Conservation (phyloP, 2,329 filamentous ascomycete genomes). For the Fusarium agapanthi region DNA sequence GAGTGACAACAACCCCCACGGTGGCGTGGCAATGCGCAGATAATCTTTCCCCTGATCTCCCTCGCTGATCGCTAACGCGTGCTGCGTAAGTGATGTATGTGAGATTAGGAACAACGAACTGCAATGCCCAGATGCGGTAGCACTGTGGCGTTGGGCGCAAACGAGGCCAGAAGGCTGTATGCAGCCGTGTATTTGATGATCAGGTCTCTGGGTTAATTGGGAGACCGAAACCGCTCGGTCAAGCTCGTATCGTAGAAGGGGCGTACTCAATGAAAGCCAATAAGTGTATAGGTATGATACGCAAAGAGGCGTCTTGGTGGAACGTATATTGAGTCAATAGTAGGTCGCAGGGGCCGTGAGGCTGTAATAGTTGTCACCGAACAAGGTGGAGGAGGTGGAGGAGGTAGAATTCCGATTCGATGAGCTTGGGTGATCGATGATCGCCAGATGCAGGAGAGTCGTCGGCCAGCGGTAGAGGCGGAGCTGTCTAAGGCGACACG, state of each 20-base stretch:
- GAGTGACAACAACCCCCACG: slow-evolving; percentile 31
- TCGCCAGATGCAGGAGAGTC: slow-evolving; percentile 17
- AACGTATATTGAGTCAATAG: slow-evolving; percentile 38
- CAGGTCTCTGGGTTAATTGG: slow-evolving; percentile 31
- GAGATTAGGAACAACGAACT: slow-evolving; percentile 12
- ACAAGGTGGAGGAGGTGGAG: slow-evolving; percentile 17
- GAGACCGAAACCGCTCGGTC: slow-evolving; percentile 40
- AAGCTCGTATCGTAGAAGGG: slow-evolving; percentile 46
- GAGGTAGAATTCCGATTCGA: slow-evolving; percentile 31
- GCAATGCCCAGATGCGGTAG: slow-evolving; percentile 30
- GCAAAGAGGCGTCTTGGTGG: slow-evolving; percentile 38
- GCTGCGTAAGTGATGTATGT: slow-evolving; percentile 29
- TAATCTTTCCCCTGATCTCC: slow-evolving; percentile 23
- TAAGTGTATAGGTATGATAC: slow-evolving; percentile 36
- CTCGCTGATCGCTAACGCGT: slow-evolving; percentile 23
- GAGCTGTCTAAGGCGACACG: slow-evolving; percentile 9
- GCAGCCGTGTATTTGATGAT: slow-evolving; percentile 39
- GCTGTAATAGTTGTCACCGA: slow-evolving; percentile 34
- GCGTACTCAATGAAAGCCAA: slow-evolving; percentile 36
- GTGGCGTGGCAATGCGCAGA: slow-evolving; percentile 34
- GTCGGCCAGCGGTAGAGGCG: slow-evolving; percentile 1
- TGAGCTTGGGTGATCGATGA: slow-evolving; percentile 21
- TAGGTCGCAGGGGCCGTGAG: slow-evolving; percentile 27
- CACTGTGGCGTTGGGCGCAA: slow-evolving; percentile 37
- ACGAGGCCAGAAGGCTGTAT: slow-evolving; percentile 33